phyloP scores from a whole-genome alignment of 2,329 filamentous ascomycete species.

The Clonostachys solani region DNA sequence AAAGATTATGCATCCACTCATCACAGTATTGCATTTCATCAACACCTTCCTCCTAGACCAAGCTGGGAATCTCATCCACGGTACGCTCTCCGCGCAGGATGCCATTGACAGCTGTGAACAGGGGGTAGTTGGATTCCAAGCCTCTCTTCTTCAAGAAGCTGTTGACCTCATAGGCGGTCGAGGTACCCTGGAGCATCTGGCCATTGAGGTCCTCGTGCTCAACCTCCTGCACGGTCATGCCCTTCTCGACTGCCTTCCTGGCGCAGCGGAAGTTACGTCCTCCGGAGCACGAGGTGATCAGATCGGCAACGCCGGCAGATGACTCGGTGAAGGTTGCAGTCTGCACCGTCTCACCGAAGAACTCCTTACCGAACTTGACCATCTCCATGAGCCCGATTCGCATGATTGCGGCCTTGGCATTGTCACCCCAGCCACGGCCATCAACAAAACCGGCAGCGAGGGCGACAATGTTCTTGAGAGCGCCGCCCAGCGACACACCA shows the following conservation, averaged over 20 bases:
- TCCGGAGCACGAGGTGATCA: slow-evolving; percentile 90
- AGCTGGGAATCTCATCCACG: slow-evolving; percentile 74
- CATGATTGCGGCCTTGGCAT: slow-evolving; percentile 98
- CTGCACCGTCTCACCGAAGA: slow-evolving; percentile 80
- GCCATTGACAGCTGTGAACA: slow-evolving; percentile 84
- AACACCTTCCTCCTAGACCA: slow-evolving; percentile 40
- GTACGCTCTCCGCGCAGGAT: slow-evolving; percentile 74
- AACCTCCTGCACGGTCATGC: slow-evolving; percentile 78
- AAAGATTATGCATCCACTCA: too few relatives aligned
- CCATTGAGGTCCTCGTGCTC: slow-evolving; percentile 90
- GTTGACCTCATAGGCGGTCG: slow-evolving; percentile 88
- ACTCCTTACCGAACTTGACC: slow-evolving; percentile 91
- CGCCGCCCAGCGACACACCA: slow-evolving; percentile 89
- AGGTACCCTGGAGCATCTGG: slow-evolving; percentile 93
- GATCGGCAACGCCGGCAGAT: slow-evolving; percentile 88
- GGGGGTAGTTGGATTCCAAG: slow-evolving; percentile 77
- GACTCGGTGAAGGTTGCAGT: slow-evolving; percentile 94
- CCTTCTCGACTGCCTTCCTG: slow-evolving; percentile 77
- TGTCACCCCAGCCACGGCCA: slow-evolving; percentile 95
- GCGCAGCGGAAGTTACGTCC: slow-evolving; percentile 94
- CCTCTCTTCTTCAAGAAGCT: slow-evolving; percentile 77
- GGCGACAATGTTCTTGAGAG: slow-evolving; percentile 95
- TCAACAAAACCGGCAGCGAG: slow-evolving; percentile 93
- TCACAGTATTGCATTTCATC: neutral
- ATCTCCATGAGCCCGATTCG: slow-evolving; percentile 93